Base-by-base conservation (phyloP, 129 eudicot genomes). In the Lactuca sativa region DNA sequence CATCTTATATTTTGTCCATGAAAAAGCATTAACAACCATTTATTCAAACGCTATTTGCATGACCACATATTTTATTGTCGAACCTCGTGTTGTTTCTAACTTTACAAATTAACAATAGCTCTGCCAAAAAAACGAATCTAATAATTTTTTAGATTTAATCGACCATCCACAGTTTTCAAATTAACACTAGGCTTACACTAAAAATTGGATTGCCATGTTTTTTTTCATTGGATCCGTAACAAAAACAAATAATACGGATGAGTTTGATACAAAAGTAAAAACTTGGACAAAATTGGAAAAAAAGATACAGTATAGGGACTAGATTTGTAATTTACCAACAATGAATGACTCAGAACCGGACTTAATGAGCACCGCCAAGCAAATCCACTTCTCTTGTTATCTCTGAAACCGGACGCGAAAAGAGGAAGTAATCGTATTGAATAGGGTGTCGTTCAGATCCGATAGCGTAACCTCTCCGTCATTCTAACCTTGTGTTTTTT, bases 331-430 rank as follows among this genome's bases (percentile, higher is more conserved):
- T 3, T 47, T 47, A 10, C n/a, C 12, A 47, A 11, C 3, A 47
- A 5, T 47, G 52, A 47, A 47, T 47, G 52, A 47, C 52, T 47
- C 38, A 36, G 0, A 36, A 3, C 38, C 52, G 6, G 52, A 47
- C 52, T 47, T 11, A 55, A 65, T 21, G 70, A 37, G 34, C 48
- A 68, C 56, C 64, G 64, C 64, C 64, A 64, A n/a, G 44, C 12
- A 30, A 25, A 25, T 25, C 30, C 4, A 10, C 48, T 31, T 73
- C 16, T 32, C 30, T 53, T 52, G 17, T 33, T 37, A 48, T 59
- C 56, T 58, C 33, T 31, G 17, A 66, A 67, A 11, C 72, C 79
- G 83, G 79, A 82, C 90, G 82, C 78, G 64, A 79, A 72, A 62
- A 54, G 18, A 40, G n/a, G 64, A 85, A 54, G 72, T 55, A 85